Conservation (phyloP, 768 basidiomycete genomes). For the Russula foetens region DNA sequence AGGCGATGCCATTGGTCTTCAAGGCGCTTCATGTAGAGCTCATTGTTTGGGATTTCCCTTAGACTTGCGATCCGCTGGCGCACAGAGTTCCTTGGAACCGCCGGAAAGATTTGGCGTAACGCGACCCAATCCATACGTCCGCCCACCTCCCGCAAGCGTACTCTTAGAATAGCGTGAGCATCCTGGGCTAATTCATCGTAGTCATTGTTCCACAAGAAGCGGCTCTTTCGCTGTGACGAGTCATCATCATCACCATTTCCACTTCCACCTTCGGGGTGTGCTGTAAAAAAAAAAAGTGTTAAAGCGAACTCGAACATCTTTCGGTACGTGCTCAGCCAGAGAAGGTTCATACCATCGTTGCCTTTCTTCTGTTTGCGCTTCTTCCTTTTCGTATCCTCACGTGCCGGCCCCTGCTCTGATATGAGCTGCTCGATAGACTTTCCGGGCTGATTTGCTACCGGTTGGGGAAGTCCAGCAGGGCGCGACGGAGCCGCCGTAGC, state of each 20-base stretch:
- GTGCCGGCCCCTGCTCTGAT: constrained; percentile 41
- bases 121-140: constrained; percentile 63
- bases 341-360: constrained; percentile 20
- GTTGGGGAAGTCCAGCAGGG: constrained; percentile 29
- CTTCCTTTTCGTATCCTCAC: constrained; percentile 28
- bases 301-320: not conserved
- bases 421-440: constrained; percentile 46
- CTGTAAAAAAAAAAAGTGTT: not conserved
- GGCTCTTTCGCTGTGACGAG: constrained; percentile 35
- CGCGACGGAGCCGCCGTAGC: not conserved
- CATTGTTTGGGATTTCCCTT: constrained; percentile 53
- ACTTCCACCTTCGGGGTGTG: not conserved
- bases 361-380: constrained; percentile 30
- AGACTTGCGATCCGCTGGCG: constrained; percentile 59
- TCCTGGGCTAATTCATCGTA: constrained; percentile 88
- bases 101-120: constrained; percentile 72
- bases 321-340: not conserved
- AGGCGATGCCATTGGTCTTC: constrained; percentile 77
- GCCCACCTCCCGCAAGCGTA: constrained; percentile 52
- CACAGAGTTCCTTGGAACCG: constrained; percentile 63
- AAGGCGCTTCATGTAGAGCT: constrained; percentile 67
- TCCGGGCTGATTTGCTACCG: constrained; percentile 39
- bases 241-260: constrained; percentile 17
- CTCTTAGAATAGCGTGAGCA: constrained; percentile 71
- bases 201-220: constrained; percentile 79